Evolutionary conservation across 192 early-diverging fungal species (phyloP).

Genomic region (Backusella morwellensis): DNA sequence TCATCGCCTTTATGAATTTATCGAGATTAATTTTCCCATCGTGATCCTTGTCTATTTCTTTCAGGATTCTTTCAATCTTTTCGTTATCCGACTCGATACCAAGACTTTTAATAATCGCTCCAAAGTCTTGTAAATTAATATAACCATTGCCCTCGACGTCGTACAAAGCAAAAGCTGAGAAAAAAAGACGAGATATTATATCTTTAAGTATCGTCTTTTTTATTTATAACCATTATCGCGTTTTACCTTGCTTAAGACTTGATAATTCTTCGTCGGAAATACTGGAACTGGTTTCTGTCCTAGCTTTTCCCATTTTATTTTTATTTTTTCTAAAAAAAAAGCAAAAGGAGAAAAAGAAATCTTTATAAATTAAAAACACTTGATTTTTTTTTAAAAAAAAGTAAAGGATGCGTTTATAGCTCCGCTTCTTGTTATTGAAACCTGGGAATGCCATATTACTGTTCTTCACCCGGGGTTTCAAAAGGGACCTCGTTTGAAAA

Average conservation of each 20-base stretch:
- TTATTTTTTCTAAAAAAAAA: neutral
- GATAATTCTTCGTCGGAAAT: neutral
- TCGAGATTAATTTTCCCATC: constrained; percentile 21
- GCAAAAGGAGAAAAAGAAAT: neutral
- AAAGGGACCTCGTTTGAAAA: neutral
- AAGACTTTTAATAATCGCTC: constrained; percentile 6
- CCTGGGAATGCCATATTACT: neutral
- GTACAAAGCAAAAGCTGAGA: constrained; percentile 16
- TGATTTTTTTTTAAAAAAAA: neutral
- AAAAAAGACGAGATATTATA: neutral
- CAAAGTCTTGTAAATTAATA: constrained; percentile 18
- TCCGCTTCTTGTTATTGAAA: neutral
- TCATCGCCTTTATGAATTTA: constrained; percentile 20
- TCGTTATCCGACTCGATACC: constrained; percentile 7
- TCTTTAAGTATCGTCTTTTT: neutral
- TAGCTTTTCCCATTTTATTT: neutral
- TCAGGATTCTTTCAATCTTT: neutral
- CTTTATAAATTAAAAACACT: neutral
- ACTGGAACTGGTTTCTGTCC: neutral
- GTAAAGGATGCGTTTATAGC: neutral
- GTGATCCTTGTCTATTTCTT: constrained; percentile 5
- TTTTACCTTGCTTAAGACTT: neutral
- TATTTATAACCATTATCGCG: neutral
- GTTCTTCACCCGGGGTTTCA: neutral
- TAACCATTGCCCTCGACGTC: neutral